Evolutionary conservation across 768 basidiomycete species (phyloP), one percentile per base, ranked within the genome.

Genomic region (Russula emetica): DNA sequence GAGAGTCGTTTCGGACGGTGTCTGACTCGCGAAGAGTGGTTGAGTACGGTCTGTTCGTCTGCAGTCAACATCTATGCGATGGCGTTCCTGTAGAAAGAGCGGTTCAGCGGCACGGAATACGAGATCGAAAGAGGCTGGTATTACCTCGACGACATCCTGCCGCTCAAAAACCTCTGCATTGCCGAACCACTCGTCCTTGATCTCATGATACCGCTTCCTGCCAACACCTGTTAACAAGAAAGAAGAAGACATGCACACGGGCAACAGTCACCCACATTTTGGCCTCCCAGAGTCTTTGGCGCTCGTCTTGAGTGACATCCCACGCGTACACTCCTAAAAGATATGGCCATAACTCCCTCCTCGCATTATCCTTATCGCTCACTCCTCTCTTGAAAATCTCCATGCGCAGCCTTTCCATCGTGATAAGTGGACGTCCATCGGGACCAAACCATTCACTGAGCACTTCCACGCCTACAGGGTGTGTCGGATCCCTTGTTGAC

Each of bases 21-120:
- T 74, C 5, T 76, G 64, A 20, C 69, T 73, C 3, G 87, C 83
- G 70, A 97, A 98, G 60, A 98, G 80, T 6, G 92, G 86, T 69
- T 98, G 96, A n/a, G 82, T 88, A 42, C 97, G 83, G 74, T 99
- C 97, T 24, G 97, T 99, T 30, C 97, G 83, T 62, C 95, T 87
- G 70, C 97, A 98, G 72, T 98, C 97, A 61, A 99, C 97, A 71
- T 98, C 92, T 69, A 94, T 93, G 28, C 92, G 85, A 75, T 94
- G 92, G n/a, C 90, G 85, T 72, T 94, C 92, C 87, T 87, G 61
- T 32, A 42, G 22, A 22, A 13, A n/a, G 32, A 61, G n/a, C 16
- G 24, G 61, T 58, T 44, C 28, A 38, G 63, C 36, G 13, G 58
- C 38, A 34, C 36, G n/a, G 3, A 36, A 60, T 22, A 40, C 13